Conservation (phyloP, 768 basidiomycete genomes). For the Pleurotus tuoliensis region DNA sequence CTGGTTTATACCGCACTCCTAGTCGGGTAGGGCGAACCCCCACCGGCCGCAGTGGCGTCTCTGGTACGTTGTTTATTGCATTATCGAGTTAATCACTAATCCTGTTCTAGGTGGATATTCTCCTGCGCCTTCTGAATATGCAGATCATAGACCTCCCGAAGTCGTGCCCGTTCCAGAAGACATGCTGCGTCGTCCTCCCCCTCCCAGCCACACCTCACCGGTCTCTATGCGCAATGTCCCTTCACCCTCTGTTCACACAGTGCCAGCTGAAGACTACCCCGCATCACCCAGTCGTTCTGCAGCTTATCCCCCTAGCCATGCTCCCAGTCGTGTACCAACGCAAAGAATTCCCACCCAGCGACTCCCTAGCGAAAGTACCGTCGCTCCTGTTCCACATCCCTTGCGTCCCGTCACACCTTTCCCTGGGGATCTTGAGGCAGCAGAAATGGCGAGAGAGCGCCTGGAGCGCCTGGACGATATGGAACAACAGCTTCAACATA, state of each 20-base stretch:
- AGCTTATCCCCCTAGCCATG: neutral
- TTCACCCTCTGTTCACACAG: neutral
- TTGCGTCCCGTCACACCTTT: slow-evolving; percentile 33
- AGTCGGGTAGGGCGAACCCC: neutral
- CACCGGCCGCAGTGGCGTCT: neutral
- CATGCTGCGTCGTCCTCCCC: neutral
- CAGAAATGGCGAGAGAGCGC: slow-evolving; percentile 47
- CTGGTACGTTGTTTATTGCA: neutral
- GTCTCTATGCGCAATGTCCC: neutral
- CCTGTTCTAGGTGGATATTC: slow-evolving; percentile 5
- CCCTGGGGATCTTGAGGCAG: slow-evolving; percentile 30
- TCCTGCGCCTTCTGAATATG: slow-evolving; percentile 12
- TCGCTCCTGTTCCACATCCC: slow-evolving; percentile 20
- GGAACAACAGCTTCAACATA: slow-evolving; percentile 45
- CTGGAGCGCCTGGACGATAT: slow-evolving; percentile 55
- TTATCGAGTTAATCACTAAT: neutral
- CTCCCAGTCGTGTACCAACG: slow-evolving; percentile 7
- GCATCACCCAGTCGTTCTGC: neutral
- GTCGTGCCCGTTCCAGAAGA: neutral
- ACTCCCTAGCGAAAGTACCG: slow-evolving; percentile 3
- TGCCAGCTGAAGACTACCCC: neutral
- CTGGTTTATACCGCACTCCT: neutral
- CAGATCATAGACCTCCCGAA: neutral
- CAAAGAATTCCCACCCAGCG: slow-evolving; percentile 4
- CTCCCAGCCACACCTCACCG: neutral